These are phyloP conservation scores for Fusarium domesticum DNA, from an alignment of 2,329 filamentous ascomycete species.

Conservation along the genomic window DNA sequence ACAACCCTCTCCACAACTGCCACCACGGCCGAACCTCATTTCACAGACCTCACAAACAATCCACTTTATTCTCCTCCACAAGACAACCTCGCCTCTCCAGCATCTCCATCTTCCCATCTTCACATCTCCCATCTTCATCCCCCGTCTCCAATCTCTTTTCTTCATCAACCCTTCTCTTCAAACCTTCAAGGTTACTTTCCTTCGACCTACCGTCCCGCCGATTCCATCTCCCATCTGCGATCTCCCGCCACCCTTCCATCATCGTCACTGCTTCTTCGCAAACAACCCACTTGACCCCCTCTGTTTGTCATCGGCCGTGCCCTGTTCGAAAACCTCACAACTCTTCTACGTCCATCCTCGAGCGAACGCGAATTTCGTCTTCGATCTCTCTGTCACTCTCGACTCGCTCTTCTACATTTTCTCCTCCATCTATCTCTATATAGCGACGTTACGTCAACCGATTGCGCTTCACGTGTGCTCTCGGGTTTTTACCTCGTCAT, in stretches of 20 bases:
- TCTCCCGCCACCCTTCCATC: constrained; percentile 6
- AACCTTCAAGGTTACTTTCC: constrained; percentile 13
- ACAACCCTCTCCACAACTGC: constrained; percentile 9
- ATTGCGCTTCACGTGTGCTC: constrained; percentile 21
- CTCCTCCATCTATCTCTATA: constrained; percentile 6
- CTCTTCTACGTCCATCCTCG: constrained; percentile 8
- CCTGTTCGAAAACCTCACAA: constrained; percentile 14
- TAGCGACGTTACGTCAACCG: constrained; percentile 19
- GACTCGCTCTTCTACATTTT: constrained; percentile 10
- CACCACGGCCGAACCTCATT: constrained; percentile 22
- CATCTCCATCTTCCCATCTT: constrained; percentile 7
- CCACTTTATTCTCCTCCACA: constrained; percentile 1
- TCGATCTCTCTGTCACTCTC: constrained; percentile 7
- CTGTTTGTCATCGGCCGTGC: constrained; percentile 25
- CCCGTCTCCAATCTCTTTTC: not conserved
- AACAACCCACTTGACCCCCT: constrained; percentile 17
- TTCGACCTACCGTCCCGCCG: constrained; percentile 13
- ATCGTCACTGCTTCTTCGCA: constrained; percentile 16
- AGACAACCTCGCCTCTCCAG: constrained; percentile 1
- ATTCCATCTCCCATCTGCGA: constrained; percentile 12
- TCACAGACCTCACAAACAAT: constrained; percentile 11
- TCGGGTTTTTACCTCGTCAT: constrained; percentile 11
- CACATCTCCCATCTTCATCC: not conserved
- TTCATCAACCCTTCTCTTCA: constrained; percentile 9
- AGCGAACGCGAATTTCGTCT: constrained; percentile 18